Base-by-base conservation (phyloP, 2,329 filamentous ascomycete genomes). In the Venturia effusa region DNA sequence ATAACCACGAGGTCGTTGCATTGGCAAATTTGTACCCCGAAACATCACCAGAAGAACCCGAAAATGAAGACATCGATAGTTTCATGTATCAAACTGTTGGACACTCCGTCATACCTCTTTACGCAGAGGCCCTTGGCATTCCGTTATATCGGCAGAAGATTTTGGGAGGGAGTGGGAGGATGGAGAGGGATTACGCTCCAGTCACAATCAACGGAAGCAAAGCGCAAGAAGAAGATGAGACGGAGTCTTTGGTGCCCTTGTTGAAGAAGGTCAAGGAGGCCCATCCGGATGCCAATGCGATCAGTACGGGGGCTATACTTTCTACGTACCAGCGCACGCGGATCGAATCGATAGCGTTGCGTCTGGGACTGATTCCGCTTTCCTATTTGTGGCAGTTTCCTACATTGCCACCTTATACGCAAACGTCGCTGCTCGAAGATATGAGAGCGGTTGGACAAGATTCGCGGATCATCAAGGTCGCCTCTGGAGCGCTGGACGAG, bases 31-130 rank as follows among this genome's bases (percentile, higher is more conserved):
- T 99, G 64, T 83, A 92, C 72, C 93, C 91, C 19, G 61, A 78
- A 13, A 10, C 67, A 65, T n/a, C 66, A 62, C 43, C 67, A 13
- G 68, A 66, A 13, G 73, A 71, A 59, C 78, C 73, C 32, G 73
- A 74, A 5, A 78, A 82, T 41, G 77, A 82, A 64, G 90, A 97
- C 74, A 82, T 96, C 69, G 91, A 99, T 76, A 97, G 92, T 78
- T 97, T 94, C 85, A 99, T 99, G 94, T 99, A 97, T 80, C 94
- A 99, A 79, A 99, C 94, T 3, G 90, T 97, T 66, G 94, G 94
- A 15, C 91, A 97, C 75, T 83, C 85, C 65, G 80, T 97, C 22
- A 88, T 97, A 64, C 91, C 92, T 2, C 82, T 96, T 19, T 97
- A 97, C 73, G 86, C 87, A 66, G 75, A 83, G 59, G 92, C 90